A percentile compares a stretch with the other conserved stretches of the same genome.
Conservation (phyloP, 1,284 basidiomycete species). For the Trametes pubescens region DNA sequence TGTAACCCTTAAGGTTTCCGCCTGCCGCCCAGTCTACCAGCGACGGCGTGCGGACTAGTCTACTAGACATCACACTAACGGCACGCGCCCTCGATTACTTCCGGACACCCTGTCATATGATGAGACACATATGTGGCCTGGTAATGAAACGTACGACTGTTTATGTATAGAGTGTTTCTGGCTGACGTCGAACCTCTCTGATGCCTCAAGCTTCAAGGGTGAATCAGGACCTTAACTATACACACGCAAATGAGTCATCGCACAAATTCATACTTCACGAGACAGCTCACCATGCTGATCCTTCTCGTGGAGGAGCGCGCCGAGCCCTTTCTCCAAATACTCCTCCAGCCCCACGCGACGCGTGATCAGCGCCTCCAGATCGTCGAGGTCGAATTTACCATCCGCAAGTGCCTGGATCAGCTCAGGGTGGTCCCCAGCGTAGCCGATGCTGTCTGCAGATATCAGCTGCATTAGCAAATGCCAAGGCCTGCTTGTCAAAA, state of each 20-base stretch:
- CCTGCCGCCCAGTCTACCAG: too few relatives aligned
- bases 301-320: slow-evolving; percentile 43
- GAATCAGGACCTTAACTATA: slow-evolving; percentile 34
- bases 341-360: slow-evolving; percentile 42
- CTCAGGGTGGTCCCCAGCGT: slow-evolving; percentile 38
- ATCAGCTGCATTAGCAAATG: too few relatives aligned
- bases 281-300: slow-evolving; percentile 40
- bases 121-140: too few relatives aligned
- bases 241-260: not conserved
- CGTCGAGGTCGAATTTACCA: slow-evolving; percentile 38
- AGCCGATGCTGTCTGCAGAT: slow-evolving; percentile 29
- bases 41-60: too few relatives aligned
- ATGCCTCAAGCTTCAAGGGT: slow-evolving; percentile 12
- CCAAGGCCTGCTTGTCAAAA: too few relatives aligned
- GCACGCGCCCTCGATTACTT: too few relatives aligned
- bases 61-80: too few relatives aligned
- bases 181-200: not conserved
- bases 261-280: not conserved
- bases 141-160: too few relatives aligned
- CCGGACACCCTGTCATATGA: too few relatives aligned
- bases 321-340: slow-evolving; percentile 44
- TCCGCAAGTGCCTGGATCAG: slow-evolving; percentile 40
- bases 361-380: slow-evolving; percentile 42
- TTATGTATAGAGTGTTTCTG: too few relatives aligned
- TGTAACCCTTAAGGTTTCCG: too few relatives aligned